Conservation (phyloP, 176 grass and related monocot species). For the Cenchrus americanus region DNA sequence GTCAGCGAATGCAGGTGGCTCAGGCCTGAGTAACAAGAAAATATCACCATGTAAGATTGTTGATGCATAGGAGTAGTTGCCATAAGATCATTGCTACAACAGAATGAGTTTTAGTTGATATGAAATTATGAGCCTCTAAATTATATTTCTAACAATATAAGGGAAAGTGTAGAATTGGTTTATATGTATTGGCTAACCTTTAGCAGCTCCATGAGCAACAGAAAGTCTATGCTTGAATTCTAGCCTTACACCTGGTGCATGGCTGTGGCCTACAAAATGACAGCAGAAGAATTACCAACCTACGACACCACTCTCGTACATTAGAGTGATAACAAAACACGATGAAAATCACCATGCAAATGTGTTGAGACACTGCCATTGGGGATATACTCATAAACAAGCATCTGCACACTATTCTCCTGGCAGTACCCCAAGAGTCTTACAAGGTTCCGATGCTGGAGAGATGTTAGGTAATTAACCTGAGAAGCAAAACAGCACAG, state of each 20-base stretch:
- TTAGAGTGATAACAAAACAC: background rate
- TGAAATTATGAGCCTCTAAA: background rate
- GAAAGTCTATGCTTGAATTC: slow-evolving; percentile 98
- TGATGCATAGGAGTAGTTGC: background rate
- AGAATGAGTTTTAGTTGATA: slow-evolving; percentile 1
- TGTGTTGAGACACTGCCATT: slow-evolving; percentile 83
- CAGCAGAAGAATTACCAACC: slow-evolving; percentile 25
- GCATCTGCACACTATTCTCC: slow-evolving; percentile 82
- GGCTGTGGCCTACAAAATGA: slow-evolving; percentile 45
- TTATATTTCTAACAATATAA: slow-evolving; percentile 1
- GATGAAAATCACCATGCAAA: slow-evolving; percentile 77
- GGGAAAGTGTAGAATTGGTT: background rate
- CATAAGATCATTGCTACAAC: slow-evolving; percentile 17
- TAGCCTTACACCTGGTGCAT: slow-evolving; percentile 54
- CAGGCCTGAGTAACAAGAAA: slow-evolving; percentile 63
- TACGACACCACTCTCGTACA: background rate
- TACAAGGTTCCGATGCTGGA: slow-evolving; percentile 82
- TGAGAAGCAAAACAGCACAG: slow-evolving; percentile 36
- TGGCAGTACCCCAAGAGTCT: slow-evolving; percentile 93
- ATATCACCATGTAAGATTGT: slow-evolving; percentile 10
- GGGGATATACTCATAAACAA: slow-evolving; percentile 92
- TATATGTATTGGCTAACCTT: slow-evolving; percentile 57
- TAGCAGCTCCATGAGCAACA: slow-evolving; percentile 91
- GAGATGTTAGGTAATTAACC: slow-evolving; percentile 70
- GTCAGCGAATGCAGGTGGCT: slow-evolving; percentile 84